These are phyloP conservation scores for Picochlorum costavermella DNA, from an alignment of 139 green algal species.

Conservation along the genomic window DNA sequence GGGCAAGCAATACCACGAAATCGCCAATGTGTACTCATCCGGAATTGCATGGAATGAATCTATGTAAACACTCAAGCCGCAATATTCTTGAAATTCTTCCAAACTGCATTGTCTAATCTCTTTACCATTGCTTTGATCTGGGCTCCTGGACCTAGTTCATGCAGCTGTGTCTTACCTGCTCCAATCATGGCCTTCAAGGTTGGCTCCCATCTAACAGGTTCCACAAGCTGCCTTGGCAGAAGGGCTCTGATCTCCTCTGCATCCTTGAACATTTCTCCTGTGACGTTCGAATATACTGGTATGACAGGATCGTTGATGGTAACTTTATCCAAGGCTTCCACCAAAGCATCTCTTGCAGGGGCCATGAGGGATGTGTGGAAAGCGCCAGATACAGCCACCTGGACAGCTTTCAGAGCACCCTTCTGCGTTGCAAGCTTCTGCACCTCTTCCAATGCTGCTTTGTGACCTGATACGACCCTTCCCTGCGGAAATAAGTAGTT, in stretches of 20 bases:
- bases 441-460: constrained; percentile 51
- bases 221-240: constrained; percentile 77
- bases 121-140: constrained; percentile 95
- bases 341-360: constrained; percentile 53
- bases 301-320: constrained; percentile 59
- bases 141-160: constrained; percentile 76
- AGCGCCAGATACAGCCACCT: constrained; percentile 72
- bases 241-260: constrained; percentile 43
- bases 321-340: constrained; percentile 53
- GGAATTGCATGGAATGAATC: neutral
- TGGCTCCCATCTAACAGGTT: constrained; percentile 70
- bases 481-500: constrained; percentile 91
- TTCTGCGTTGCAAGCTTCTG: constrained; percentile 37
- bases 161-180: constrained; percentile 55
- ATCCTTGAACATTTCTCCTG: constrained; percentile 52
- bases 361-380: constrained; percentile 90
- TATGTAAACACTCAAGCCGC: constrained; percentile 14
- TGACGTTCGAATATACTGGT: constrained; percentile 85
- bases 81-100: constrained; percentile 64
- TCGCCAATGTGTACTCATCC: too few relatives aligned
- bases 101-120: constrained; percentile 56
- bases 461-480: constrained; percentile 70
- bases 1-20: too few relatives aligned
- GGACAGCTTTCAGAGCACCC: constrained; percentile 72
- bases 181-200: constrained; percentile 41